Conservation (phyloP, 768 basidiomycete genomes). For the Suillus clintonianus region DNA sequence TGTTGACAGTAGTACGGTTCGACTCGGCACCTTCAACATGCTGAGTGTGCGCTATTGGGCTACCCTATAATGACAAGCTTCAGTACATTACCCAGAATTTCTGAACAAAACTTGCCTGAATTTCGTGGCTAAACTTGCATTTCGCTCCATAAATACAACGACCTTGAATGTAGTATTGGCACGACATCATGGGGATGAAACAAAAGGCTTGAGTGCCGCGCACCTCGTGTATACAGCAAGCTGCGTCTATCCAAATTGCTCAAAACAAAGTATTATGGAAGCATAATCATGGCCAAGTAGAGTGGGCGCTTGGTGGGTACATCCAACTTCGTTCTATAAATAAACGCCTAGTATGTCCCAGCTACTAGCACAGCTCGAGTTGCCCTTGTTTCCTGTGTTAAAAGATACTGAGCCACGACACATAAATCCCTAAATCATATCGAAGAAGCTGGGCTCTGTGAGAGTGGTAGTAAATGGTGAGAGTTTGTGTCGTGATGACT, state of each 20-base stretch:
- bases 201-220: not conserved
- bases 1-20: not conserved
- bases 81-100: not conserved
- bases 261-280: not conserved
- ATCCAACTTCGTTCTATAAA: not conserved
- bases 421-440: not conserved
- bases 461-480: not conserved
- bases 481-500: not conserved
- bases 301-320: not conserved
- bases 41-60: not conserved
- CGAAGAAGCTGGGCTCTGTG: not conserved
- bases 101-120: conserved; percentile 7
- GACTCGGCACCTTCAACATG: not conserved
- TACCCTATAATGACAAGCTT: conserved; percentile 5
- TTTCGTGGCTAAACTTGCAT: conserved; percentile 27
- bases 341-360: not conserved
- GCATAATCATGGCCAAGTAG: not conserved
- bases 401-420: not conserved
- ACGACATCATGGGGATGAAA: conserved; percentile 9
- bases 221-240: not conserved
- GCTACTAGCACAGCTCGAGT: not conserved
- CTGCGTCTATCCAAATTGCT: not conserved
- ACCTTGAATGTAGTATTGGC: conserved; percentile 24
- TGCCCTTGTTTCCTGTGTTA: not conserved
- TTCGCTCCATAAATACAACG: conserved; percentile 27